These are phyloP conservation scores for Solanum lycopersicoides DNA, from an alignment of 257 asterid species.

Conservation along the genomic window DNA sequence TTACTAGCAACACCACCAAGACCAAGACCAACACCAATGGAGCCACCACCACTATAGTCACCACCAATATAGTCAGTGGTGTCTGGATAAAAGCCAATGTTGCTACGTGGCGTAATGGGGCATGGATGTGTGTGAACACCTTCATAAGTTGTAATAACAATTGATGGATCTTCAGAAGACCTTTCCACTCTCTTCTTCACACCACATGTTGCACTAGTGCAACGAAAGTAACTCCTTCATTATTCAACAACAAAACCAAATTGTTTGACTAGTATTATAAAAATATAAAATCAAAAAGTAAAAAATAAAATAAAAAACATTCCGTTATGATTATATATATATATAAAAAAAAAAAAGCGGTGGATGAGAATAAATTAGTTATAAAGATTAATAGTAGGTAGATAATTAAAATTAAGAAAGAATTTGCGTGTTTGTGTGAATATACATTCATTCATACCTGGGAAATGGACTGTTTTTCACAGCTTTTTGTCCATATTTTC, in stretches of 20 bases:
- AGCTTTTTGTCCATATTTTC: constrained; percentile 94
- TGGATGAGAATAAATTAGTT: not conserved
- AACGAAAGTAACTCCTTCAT: constrained; percentile 85
- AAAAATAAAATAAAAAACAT: not conserved
- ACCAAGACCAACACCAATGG: not conserved
- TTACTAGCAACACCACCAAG: not conserved
- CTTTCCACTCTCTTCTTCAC: constrained; percentile 92
- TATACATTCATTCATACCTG: constrained; percentile 22
- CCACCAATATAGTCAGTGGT: constrained; percentile 11
- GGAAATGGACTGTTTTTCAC: constrained; percentile 95
- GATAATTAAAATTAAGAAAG: not conserved
- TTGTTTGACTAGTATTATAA: not conserved
- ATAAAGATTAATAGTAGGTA: not conserved
- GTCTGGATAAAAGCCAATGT: constrained; percentile 34
- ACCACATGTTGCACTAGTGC: constrained; percentile 78
- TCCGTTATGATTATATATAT: not conserved
- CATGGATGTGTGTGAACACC: constrained; percentile 74
- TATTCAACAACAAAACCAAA: not conserved
- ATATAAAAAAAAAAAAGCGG: not conserved
- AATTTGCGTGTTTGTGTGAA: not conserved
- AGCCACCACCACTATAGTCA: constrained; percentile 6
- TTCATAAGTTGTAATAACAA: constrained; percentile 82
- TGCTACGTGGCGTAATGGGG: constrained; percentile 43
- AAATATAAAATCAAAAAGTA: not conserved
- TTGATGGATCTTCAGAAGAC: constrained; percentile 62